Evolutionary conservation across 139 green algal species (phyloP).

Genomic region (Chlamydomonas incerta): DNA sequence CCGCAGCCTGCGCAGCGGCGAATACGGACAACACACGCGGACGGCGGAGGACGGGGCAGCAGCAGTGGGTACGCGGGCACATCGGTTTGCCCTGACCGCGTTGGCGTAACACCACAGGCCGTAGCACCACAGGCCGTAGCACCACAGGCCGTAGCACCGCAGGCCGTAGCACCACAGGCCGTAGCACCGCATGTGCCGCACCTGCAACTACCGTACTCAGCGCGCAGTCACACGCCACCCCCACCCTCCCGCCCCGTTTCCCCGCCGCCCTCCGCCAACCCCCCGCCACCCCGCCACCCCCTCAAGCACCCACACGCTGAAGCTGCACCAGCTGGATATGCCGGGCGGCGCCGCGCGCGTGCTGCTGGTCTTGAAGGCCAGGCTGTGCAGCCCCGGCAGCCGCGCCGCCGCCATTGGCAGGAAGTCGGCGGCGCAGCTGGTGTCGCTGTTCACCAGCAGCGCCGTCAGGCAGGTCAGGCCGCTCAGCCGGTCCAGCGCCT

Average conservation of each 20-base stretch:
- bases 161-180: no score
- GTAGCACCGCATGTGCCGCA: no score
- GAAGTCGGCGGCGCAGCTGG: constrained; percentile 32
- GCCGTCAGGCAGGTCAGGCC: constrained; percentile 2
- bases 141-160: no score
- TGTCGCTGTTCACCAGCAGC: constrained; percentile 30
- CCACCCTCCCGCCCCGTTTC: background rate
- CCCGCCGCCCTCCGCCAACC: background rate
- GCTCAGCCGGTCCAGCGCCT: background rate
- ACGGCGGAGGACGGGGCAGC: no score
- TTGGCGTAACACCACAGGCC: no score
- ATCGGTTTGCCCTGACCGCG: no score
- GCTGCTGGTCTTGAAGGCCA: constrained; percentile 44
- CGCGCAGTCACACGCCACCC: no score
- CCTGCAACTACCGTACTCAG: no score
- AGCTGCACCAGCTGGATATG: background rate
- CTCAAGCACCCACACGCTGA: constrained; percentile 6
- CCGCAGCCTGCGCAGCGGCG: constrained; percentile 10
- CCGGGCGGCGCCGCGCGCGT: background rate
- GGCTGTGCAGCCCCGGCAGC: constrained; percentile 36
- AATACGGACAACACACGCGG: no score
- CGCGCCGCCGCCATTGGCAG: constrained; percentile 2
- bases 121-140: no score
- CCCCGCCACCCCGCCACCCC: background rate
- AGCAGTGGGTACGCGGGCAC: no score